Conservation (phyloP, 805 yeast species). For the Yarrowia alimentaria region DNA sequence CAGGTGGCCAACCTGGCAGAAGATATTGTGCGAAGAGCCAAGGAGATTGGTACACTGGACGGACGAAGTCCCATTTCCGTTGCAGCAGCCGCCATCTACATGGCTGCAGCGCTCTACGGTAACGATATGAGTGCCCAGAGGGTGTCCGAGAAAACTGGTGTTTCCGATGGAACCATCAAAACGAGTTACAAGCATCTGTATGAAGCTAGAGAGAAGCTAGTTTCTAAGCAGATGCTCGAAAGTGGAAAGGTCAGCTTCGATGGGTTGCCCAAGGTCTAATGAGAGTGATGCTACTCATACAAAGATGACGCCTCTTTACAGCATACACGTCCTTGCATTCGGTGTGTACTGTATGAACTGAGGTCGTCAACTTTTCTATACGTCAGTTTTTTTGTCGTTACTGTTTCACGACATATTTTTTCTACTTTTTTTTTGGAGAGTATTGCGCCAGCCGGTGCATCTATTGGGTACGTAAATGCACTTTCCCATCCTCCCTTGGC, state of each 20-base stretch:
- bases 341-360: too few species aligned
- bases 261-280: constrained; percentile 41
- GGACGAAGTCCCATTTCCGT: constrained; percentile 97
- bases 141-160: constrained; percentile 91
- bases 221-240: constrained; percentile 76
- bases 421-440: too few species aligned
- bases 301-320: too few species aligned
- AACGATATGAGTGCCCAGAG: constrained; percentile 70
- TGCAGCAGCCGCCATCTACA: constrained; percentile 95
- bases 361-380: too few species aligned
- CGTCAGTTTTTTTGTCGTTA: too few species aligned
- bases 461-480: too few species aligned
- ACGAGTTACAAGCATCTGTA: constrained; percentile 81
- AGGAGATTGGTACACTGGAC: constrained; percentile 88
- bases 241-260: constrained; percentile 62
- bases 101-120: constrained; percentile 87
- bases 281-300: too few species aligned
- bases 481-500: too few species aligned
- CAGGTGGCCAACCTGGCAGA: constrained; percentile 91
- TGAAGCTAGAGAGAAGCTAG: constrained; percentile 65
- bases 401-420: too few species aligned
- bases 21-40: constrained; percentile 82
- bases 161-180: constrained; percentile 95
- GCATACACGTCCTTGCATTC: too few species aligned
- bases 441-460: too few species aligned